Conservation (phyloP, 805 yeast species). For the Ogataea nitratoaversa region DNA sequence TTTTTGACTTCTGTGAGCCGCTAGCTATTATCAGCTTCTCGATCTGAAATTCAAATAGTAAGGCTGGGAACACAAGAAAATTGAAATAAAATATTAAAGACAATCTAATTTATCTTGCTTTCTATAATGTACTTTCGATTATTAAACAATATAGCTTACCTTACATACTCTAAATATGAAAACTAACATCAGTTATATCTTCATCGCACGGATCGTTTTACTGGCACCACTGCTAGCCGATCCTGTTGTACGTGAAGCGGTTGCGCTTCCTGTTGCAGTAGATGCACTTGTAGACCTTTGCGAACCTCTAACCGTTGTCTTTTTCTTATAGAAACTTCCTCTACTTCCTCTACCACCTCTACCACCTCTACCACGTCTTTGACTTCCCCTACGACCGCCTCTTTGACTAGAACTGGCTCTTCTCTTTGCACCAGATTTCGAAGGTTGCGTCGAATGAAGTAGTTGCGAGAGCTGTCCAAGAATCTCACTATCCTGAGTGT, state of each 20-base stretch:
- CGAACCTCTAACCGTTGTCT: neutral
- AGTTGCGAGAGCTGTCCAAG: conserved; percentile 16
- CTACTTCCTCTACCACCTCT: conserved; percentile 14
- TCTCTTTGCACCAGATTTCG: neutral
- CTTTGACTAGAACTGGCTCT: conserved; percentile 1
- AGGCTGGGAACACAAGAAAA: too few species aligned
- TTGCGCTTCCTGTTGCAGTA: conserved; percentile 3
- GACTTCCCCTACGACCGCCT: conserved; percentile 1
- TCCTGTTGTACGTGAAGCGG: conserved; percentile 2
- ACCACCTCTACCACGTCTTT: conserved; percentile 2
- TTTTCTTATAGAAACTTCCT: conserved; percentile 1
- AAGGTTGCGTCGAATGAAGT: conserved; percentile 4
- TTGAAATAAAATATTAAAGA: too few species aligned
- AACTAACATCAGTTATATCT: conserved; percentile 1
- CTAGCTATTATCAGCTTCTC: too few species aligned
- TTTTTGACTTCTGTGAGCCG: conserved; percentile 2
- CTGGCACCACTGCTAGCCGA: conserved; percentile 1
- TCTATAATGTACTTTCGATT: too few species aligned
- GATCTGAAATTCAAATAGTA: too few species aligned
- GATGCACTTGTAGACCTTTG: conserved; percentile 1
- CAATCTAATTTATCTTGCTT: neutral
- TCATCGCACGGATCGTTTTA: conserved; percentile 16
- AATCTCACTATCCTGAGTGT: conserved; percentile 7
- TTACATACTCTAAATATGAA: neutral
- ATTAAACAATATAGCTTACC: too few species aligned